Conservation (phyloP, 2,329 filamentous ascomycete genomes). For the Orbilia ellipsospora region DNA sequence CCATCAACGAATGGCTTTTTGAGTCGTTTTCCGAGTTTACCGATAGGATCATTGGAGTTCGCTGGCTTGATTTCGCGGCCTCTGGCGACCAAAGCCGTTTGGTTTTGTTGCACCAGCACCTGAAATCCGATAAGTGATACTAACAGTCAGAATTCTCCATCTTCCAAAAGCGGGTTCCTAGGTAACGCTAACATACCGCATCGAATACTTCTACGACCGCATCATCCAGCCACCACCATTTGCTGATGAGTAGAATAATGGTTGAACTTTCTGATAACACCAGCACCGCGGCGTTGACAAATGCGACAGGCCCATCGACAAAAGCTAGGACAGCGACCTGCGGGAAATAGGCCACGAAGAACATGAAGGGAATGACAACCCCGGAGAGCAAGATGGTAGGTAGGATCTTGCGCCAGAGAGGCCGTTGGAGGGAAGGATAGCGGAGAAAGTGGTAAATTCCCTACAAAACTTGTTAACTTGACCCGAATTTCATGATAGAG, state of each 20-base stretch:
- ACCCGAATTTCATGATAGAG: not conserved
- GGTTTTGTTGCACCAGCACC: slow-evolving; percentile 68
- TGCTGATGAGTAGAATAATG: slow-evolving; percentile 62
- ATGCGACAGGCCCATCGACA: slow-evolving; percentile 83
- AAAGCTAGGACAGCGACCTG: slow-evolving; percentile 85
- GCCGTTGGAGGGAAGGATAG: slow-evolving; percentile 71
- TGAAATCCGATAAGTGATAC: slow-evolving; percentile 63
- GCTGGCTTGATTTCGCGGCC: slow-evolving; percentile 76
- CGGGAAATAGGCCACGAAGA: slow-evolving; percentile 77
- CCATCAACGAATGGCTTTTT: slow-evolving; percentile 69
- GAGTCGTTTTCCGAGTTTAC: slow-evolving; percentile 69
- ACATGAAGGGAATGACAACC: slow-evolving; percentile 81
- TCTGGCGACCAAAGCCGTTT: slow-evolving; percentile 74
- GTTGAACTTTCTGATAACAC: slow-evolving; percentile 65
- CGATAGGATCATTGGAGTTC: slow-evolving; percentile 64
- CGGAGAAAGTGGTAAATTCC: slow-evolving; percentile 72
- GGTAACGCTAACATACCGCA: slow-evolving; percentile 56
- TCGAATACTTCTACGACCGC: slow-evolving; percentile 42
- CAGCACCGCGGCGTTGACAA: slow-evolving; percentile 77
- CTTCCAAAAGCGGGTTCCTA: slow-evolving; percentile 59
- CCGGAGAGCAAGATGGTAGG: slow-evolving; percentile 73
- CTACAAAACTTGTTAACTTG: slow-evolving; percentile 60
- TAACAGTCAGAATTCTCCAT: slow-evolving; percentile 67
- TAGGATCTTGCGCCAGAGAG: slow-evolving; percentile 69
- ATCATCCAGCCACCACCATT: slow-evolving; percentile 50